phyloP scores from a whole-genome alignment of 345 rosid genomes.

The Alliaria petiolata region DNA sequence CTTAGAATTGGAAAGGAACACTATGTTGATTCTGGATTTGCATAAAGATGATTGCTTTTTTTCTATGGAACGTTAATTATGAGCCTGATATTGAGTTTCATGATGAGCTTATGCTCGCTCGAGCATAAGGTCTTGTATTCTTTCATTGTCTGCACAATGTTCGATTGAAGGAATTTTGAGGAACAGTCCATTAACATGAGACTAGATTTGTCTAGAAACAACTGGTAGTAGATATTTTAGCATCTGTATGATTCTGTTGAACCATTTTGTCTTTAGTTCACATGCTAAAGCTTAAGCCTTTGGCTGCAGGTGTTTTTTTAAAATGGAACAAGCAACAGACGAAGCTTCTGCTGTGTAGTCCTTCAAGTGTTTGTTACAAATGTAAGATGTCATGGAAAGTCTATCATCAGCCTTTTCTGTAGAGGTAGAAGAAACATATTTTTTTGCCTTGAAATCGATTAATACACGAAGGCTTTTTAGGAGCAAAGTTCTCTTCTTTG shows the following conservation, averaged over 20 bases:
- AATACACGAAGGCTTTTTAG: constrained; percentile 10
- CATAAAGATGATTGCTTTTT: constrained; percentile 6
- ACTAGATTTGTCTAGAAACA: not conserved
- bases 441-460: not conserved
- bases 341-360: constrained; percentile 10
- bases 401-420: not conserved
- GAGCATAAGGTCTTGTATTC: not conserved
- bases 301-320: not conserved
- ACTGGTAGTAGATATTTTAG: not conserved
- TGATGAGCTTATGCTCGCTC: not conserved
- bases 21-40: not conserved
- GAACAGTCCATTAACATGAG: not conserved
- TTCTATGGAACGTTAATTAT: not conserved
- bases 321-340: constrained; percentile 1
- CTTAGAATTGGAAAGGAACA: not conserved
- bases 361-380: constrained; percentile 12
- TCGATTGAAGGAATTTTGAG: not conserved
- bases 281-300: not conserved
- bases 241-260: not conserved
- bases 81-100: not conserved
- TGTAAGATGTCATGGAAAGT: not conserved
- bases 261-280: not conserved
- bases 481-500: constrained; percentile 7
- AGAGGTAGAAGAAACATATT: constrained; percentile 13
- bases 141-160: not conserved